Percentiles rank a stretch among this genome's conserved stretches.
Conservation (phyloP, 2,329 filamentous ascomycete genomes). For the Epichloe sibirici region DNA sequence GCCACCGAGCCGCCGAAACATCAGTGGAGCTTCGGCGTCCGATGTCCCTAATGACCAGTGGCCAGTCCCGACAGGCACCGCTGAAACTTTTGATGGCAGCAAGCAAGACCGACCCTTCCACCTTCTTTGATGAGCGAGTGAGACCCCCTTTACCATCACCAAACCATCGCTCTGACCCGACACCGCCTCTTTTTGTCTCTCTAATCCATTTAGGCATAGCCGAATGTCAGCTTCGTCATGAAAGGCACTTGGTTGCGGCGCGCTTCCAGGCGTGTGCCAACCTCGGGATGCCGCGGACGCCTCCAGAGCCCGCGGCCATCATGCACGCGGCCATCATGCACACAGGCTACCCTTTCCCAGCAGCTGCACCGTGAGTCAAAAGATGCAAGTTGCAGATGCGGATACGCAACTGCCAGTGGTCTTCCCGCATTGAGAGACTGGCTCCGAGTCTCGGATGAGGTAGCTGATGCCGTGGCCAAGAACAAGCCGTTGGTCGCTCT, state of each 20-base stretch:
- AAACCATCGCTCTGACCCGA: no score
- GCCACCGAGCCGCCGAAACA: no score
- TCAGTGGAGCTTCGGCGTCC: no score
- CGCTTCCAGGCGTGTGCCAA: not conserved
- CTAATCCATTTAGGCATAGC: no score
- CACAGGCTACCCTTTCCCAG: not conserved
- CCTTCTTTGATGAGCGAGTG: no score
- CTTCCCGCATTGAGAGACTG: constrained; percentile 21
- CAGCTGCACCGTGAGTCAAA: not conserved
- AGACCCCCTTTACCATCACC: no score
- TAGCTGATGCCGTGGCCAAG: constrained; percentile 60
- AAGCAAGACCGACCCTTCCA: no score
- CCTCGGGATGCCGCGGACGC: not conserved
- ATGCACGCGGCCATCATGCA: not conserved
- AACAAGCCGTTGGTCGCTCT: constrained; percentile 80
- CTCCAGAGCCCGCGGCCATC: not conserved
- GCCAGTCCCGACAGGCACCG: no score
- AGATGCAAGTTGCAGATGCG: not conserved
- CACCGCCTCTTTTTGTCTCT: no score
- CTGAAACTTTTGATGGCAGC: no score
- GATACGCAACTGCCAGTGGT: constrained; percentile 16
- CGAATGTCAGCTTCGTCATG: not conserved
- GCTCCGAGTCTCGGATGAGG: constrained; percentile 68
- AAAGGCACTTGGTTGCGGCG: not conserved
- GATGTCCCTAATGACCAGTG: no score